Conservation (phyloP, 2,329 filamentous ascomycete species). For the Epichloe scottii region DNA sequence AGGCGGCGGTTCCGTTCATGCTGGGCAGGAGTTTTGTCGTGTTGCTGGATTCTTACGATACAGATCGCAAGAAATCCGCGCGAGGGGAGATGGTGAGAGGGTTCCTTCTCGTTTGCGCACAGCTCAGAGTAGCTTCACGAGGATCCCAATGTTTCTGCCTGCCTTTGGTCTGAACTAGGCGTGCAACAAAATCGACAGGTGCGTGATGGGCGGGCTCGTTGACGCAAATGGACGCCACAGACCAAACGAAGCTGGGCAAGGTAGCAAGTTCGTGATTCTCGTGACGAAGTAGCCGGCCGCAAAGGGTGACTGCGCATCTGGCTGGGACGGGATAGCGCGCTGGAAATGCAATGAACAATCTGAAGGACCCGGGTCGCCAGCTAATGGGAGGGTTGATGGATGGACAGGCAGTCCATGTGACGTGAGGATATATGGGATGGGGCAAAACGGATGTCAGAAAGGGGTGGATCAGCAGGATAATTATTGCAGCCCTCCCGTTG, state of each 20-base stretch:
- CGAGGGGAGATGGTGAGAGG: background rate
- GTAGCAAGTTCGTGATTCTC: constrained; percentile 6
- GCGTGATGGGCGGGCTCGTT: background rate
- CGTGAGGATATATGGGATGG: constrained; percentile 11
- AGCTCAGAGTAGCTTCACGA: background rate
- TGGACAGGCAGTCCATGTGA: constrained; percentile 21
- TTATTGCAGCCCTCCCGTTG: constrained; percentile 11
- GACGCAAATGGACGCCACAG: background rate
- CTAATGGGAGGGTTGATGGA: constrained; percentile 11
- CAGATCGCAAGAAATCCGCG: constrained; percentile 5
- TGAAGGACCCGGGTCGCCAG: background rate
- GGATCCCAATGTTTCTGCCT: background rate
- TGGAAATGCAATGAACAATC: constrained; percentile 4
- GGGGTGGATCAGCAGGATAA: constrained; percentile 19
- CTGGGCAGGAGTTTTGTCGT: constrained; percentile 5
- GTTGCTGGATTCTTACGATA: background rate
- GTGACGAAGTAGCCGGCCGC: constrained; percentile 8
- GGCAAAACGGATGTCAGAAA: constrained; percentile 14
- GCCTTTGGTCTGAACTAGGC: background rate
- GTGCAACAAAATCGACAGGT: background rate
- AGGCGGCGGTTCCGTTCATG: constrained; percentile 32
- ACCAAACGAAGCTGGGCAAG: constrained; percentile 1
- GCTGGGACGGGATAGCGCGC: constrained; percentile 5
- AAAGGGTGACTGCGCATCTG: constrained; percentile 16
- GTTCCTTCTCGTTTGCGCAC: background rate